A percentile compares a stretch with the other conserved stretches of the same genome.
Evolutionary conservation across 208 protist species (phyloP).

Genomic region (Crithidia expoeki): DNA sequence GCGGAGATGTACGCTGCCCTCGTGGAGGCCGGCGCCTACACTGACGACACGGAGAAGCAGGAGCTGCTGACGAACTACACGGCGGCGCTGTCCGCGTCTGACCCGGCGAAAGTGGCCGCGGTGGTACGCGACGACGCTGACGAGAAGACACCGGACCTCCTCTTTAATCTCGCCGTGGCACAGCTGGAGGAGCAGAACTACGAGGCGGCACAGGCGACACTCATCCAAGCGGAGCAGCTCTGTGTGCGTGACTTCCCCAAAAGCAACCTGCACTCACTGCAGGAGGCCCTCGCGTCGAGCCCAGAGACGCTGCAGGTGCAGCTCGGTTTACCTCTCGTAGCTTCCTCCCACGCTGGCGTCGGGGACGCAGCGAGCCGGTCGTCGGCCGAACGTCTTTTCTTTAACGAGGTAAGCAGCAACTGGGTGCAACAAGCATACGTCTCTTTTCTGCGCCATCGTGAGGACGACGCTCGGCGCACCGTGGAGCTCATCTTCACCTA

Average conservation of each 20-base stretch:
- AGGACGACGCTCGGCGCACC: slow-evolving; percentile 50
- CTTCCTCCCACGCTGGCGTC: slow-evolving; percentile 1
- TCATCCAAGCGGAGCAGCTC: slow-evolving; percentile 68
- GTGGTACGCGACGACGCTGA: slow-evolving; percentile 51
- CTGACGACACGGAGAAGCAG: slow-evolving; percentile 74
- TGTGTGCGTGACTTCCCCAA: slow-evolving; percentile 51
- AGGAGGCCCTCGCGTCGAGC: slow-evolving; percentile 48
- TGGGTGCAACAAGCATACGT: slow-evolving; percentile 89
- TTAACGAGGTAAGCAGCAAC: slow-evolving; percentile 75
- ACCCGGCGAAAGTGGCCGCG: slow-evolving; percentile 48
- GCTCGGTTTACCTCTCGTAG: slow-evolving; percentile 28
- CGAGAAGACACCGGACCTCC: slow-evolving; percentile 69
- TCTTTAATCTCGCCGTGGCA: slow-evolving; percentile 82
- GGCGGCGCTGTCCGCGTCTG: slow-evolving; percentile 48
- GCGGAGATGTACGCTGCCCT: slow-evolving; percentile 70
- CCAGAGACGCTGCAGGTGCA: slow-evolving; percentile 33
- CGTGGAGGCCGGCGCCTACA: slow-evolving; percentile 46
- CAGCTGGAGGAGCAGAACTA: slow-evolving; percentile 67
- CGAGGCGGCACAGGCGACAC: slow-evolving; percentile 49
- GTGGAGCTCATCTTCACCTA: slow-evolving; percentile 57
- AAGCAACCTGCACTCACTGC: slow-evolving; percentile 52
- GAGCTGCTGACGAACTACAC: slow-evolving; percentile 83
- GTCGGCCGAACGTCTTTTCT: slow-evolving; percentile 69
- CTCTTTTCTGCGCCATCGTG: slow-evolving; percentile 45
- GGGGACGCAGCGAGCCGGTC: background rate